Base-by-base conservation (phyloP, 805 yeast genomes). In the Ogataea corticis region DNA sequence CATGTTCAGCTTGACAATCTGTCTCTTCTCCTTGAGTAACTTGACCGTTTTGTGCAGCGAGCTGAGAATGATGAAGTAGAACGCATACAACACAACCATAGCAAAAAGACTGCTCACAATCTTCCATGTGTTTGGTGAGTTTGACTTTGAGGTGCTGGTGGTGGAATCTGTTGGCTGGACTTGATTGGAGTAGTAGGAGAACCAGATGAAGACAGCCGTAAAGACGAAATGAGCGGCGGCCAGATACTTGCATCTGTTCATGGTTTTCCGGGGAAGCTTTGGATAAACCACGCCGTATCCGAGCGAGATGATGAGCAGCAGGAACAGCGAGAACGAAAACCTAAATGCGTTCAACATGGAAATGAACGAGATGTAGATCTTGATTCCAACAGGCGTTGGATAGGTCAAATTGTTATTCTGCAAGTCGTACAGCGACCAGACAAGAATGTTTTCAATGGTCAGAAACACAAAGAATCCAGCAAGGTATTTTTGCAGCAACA, bases 221-320 rank as follows among this genome's bases (percentile, higher is more conserved):
- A 77, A 72, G 16, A 76, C 69, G 46, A 82, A 83, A 49, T 82
- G 85, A 13, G 76, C 66, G 4, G 62, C 75, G 1, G 87, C 79
- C 41, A 83, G 72, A 12, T 80, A 63, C 57, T 82, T 76, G 63
- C 88, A 80, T 63, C 75, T 81, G 57, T 82, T 72, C 96, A 94
- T 88, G 23, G 75, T 59, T 44, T 80, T 79, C 63, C 80, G 79
- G 38, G 90, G 87, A 49, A 94, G 76, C 51, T 90, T 85, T 37
- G 96, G 90, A 60, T 80, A 82, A 40, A 94, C 98, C 38, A 94
- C 90, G 51, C 98, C 97, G 67, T 91, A 94, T 33, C 99, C 99
- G 54, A 91, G 72, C 12, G 95, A 77, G 45, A 94, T 92, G 57
- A 89, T 84, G 52, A 92, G 72, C 45, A 94, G 72, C 57, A 94